Evolutionary conservation across 73 alveolate species (phyloP).

Genomic region (Tetrahymena elliotti): DNA sequence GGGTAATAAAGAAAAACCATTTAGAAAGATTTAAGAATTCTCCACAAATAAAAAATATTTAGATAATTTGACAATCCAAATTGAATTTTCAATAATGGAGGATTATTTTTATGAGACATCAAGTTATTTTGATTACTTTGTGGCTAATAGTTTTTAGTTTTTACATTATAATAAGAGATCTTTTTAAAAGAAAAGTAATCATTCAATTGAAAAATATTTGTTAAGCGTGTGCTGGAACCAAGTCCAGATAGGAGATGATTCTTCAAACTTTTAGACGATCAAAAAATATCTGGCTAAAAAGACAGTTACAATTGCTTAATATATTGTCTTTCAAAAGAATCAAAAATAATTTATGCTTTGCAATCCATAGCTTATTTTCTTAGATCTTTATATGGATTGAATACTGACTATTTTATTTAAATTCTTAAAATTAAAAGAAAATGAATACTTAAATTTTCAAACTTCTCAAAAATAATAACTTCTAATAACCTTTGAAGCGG

Average conservation of each 20-base stretch:
- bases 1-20: not conserved
- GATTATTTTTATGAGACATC: not conserved
- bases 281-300: not conserved
- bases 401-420: too few relatives aligned
- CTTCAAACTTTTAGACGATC: not conserved
- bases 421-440: too few relatives aligned
- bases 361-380: not conserved
- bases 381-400: not conserved
- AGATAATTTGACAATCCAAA: not conserved
- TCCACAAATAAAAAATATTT: not conserved
- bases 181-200: not conserved
- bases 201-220: not conserved
- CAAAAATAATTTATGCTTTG: not conserved
- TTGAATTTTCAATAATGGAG: not conserved
- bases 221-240: not conserved
- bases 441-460: too few relatives aligned
- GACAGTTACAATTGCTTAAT: not conserved
- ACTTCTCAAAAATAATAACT: too few relatives aligned
- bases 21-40: not conserved
- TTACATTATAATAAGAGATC: not conserved
- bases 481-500: too few relatives aligned
- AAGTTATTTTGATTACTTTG: not conserved
- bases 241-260: not conserved
- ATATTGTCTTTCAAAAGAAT: not conserved
- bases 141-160: not conserved